Percentiles rank a stretch among this genome's conserved stretches.
These are phyloP conservation scores for Wallacemonas sp. DNA, from an alignment of 208 protist genomes.

Conservation along the genomic window DNA sequence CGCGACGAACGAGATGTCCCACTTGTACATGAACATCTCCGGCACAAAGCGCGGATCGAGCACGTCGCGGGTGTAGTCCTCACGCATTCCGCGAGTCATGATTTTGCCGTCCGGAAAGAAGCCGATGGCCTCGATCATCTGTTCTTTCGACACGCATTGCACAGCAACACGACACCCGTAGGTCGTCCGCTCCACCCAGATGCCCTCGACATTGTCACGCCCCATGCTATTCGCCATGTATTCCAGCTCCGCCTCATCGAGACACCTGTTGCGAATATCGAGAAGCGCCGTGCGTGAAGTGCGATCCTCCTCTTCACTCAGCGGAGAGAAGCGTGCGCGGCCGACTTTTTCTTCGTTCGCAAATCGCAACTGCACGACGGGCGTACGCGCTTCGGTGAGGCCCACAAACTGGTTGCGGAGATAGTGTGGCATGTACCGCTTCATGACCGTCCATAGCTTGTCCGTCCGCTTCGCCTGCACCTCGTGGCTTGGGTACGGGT, in stretches of 20 bases:
- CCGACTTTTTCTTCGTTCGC: constrained; percentile 83
- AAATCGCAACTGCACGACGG: constrained; percentile 81
- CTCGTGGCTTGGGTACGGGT: constrained; percentile 76
- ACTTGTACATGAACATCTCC: constrained; percentile 89
- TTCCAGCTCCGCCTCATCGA: constrained; percentile 71
- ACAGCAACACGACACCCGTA: constrained; percentile 83
- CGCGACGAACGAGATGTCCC: constrained; percentile 88
- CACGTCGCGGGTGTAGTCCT: constrained; percentile 85
- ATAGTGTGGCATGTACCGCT: constrained; percentile 85
- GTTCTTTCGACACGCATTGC: constrained; percentile 71
- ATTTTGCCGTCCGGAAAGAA: constrained; percentile 87
- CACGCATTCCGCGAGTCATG: constrained; percentile 85
- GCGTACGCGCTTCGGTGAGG: constrained; percentile 81
- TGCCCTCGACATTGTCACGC: constrained; percentile 75
- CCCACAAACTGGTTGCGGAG: constrained; percentile 67
- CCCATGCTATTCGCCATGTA: constrained; percentile 84
- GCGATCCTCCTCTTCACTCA: constrained; percentile 84
- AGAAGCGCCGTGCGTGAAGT: constrained; percentile 80
- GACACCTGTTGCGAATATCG: constrained; percentile 69
- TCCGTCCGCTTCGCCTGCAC: constrained; percentile 84
- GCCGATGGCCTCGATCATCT: constrained; percentile 85
- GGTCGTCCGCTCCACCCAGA: constrained; percentile 85
- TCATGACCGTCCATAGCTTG: constrained; percentile 87
- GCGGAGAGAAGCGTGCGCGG: constrained; percentile 67
- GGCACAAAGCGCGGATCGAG: constrained; percentile 81